Evolutionary conservation across 2,329 filamentous ascomycete species (phyloP), one percentile per base, ranked within the genome.

Genomic region (Colletotrichum sp.): DNA sequence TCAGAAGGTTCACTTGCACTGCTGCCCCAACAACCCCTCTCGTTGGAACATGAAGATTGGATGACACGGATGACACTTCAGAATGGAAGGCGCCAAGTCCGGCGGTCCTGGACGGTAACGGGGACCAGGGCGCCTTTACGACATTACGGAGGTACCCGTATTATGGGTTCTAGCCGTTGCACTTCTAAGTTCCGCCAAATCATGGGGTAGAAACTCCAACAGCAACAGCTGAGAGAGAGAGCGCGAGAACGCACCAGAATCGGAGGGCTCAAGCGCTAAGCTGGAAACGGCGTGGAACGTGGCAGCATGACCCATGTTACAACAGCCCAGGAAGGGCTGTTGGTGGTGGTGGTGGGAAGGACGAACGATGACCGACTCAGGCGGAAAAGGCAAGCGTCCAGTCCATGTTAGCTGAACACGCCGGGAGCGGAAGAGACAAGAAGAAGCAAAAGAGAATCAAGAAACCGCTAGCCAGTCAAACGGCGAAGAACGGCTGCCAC

Each of bases 381-480:
- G 52, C 24, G 65, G 21, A 24, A 26, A n/a, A n/a, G n/a, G 30
- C 63, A 21, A 66, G 32, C 39, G 59, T 28, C 24, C 24, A 61
- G 59, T 28, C 24, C 24, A 61, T 32, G 28, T 30, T 28, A 32
- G 28, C 21, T 24, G n/a, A 66, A 13, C 34, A 66, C 10, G 43
- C 16, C 36, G 26, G 24, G 63, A 30, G 30, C 26, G n/a, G 39
- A 30, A 36, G 32, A 64, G 36, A 34, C n/a, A 18, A 24, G 12
- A 61, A 55, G 32, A 48, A 55, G 4, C 5, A 32, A 36, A 70
- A n/a, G 21, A n/a, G 36, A 66, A 18, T 8, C 32, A 13, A 72
- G 64, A 73, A 73, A 48, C 71, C 64, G 48, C 66, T 55, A 39
- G 71, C 74, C 71, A 76, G 65, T 74, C 65, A 68, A 65, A 76